Evolutionary conservation across 768 basidiomycete species (phyloP).

Genomic region (Ephemerocybe angulata): DNA sequence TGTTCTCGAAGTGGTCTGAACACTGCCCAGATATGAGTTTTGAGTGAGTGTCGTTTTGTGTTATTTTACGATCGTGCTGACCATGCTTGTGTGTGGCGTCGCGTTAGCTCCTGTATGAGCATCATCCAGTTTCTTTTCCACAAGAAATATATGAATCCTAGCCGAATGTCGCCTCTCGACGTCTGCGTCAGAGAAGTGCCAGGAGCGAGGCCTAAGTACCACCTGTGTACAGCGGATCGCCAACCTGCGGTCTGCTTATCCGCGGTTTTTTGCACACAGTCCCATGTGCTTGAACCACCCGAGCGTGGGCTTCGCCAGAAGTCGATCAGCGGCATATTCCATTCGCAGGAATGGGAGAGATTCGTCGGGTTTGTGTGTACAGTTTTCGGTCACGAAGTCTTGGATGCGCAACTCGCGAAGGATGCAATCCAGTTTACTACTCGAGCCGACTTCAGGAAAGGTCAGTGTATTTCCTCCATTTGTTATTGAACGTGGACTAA

Average conservation of each 20-base stretch:
- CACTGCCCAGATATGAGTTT: background rate
- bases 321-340: slow-evolving; percentile 1
- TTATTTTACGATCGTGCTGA: background rate
- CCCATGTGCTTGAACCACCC: background rate
- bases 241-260: background rate
- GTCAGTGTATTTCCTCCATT: too few relatives aligned
- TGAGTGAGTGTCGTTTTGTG: background rate
- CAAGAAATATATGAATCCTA: background rate
- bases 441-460: slow-evolving; percentile 23
- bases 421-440: slow-evolving; percentile 6
- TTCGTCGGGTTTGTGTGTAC: slow-evolving; percentile 7
- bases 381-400: background rate
- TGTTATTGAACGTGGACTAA: too few relatives aligned
- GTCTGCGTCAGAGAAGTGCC: background rate
- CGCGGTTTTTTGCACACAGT: background rate
- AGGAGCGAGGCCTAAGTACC: background rate
- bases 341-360: slow-evolving; percentile 9
- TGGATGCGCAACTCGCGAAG: background rate
- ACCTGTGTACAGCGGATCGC: background rate
- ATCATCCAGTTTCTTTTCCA: background rate
- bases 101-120: too few relatives aligned
- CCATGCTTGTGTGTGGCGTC: too few relatives aligned
- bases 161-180: background rate
- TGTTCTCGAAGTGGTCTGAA: background rate
- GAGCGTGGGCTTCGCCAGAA: background rate